Percentiles rank a stretch among this genome's conserved stretches.
Conservation (phyloP, 2,329 filamentous ascomycete species). For the Tricladium varicosporioides region DNA sequence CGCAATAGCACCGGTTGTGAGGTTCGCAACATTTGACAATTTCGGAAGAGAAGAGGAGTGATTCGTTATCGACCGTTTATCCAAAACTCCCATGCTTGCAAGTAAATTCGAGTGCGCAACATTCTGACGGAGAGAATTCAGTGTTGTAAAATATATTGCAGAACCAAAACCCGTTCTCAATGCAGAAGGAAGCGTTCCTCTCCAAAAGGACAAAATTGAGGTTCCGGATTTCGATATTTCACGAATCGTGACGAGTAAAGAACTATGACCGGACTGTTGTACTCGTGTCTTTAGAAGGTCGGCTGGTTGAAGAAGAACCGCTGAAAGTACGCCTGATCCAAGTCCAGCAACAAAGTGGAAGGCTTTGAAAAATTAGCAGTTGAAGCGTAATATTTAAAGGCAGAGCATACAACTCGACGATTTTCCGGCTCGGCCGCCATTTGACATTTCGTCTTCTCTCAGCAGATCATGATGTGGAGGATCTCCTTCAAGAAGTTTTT, state of each 20-base stretch:
- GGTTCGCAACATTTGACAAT: conserved; percentile 79
- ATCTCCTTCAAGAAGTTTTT: neutral
- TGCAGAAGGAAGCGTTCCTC: conserved; percentile 89
- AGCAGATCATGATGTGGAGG: conserved; percentile 22
- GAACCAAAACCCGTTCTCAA: conserved; percentile 90
- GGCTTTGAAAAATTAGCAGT: conserved; percentile 41
- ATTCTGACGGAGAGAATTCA: conserved; percentile 78
- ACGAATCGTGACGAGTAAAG: conserved; percentile 67
- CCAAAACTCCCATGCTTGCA: conserved; percentile 29
- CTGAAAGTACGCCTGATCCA: conserved; percentile 81
- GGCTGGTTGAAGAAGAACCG: conserved; percentile 87
- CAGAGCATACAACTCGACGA: conserved; percentile 46
- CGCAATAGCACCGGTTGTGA: conserved; percentile 80
- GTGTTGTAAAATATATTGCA: conserved; percentile 87
- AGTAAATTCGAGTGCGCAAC: conserved; percentile 48
- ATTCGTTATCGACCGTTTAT: conserved; percentile 19
- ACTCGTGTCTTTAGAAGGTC: conserved; percentile 96
- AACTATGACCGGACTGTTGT: conserved; percentile 76
- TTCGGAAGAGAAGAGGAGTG: conserved; percentile 74
- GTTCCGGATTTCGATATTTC: conserved; percentile 65
- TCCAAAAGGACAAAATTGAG: conserved; percentile 74
- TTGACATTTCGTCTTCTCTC: conserved; percentile 42
- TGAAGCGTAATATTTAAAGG: neutral
- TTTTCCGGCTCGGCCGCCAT: conserved; percentile 47
- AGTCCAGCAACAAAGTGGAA: conserved; percentile 91